Percentiles rank a stretch among this genome's conserved stretches.
Evolutionary conservation across 495 filamentous ascomycete species (phyloP).

Genomic region (Penicillium mononematosum): DNA sequence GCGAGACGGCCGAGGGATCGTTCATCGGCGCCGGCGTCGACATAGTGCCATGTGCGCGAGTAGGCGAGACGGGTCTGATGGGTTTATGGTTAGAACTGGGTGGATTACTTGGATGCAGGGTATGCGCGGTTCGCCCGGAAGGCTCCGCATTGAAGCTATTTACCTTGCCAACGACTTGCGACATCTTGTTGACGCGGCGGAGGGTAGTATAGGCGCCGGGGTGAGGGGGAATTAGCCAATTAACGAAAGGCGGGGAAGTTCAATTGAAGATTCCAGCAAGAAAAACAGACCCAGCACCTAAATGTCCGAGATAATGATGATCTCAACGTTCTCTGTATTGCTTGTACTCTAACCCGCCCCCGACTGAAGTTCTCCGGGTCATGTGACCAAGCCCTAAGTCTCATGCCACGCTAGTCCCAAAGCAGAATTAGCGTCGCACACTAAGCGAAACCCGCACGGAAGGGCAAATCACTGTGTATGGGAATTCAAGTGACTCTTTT

Average conservation of each 20-base stretch:
- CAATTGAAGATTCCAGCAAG: conserved; percentile 3
- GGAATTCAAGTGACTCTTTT: conserved; percentile 33
- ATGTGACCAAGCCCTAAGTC: conserved; percentile 36
- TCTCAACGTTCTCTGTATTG: conserved; percentile 20
- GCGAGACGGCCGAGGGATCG: conserved; percentile 79
- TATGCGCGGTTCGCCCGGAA: conserved; percentile 7
- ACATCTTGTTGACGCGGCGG: conserved; percentile 35
- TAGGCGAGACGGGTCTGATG: conserved; percentile 90
- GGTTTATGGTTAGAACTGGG: conserved; percentile 8
- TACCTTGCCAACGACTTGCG: conserved; percentile 50
- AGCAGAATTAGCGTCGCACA: conserved; percentile 27
- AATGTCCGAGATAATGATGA: conserved; percentile 17
- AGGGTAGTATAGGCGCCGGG: background rate
- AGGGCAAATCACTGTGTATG: conserved; percentile 35
- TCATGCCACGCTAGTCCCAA: conserved; percentile 12
- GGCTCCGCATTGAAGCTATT: conserved; percentile 15
- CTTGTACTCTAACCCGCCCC: conserved; percentile 9
- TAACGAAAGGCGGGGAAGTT: background rate
- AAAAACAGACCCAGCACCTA: background rate
- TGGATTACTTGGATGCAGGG: conserved; percentile 2
- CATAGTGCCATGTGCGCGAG: conserved; percentile 88
- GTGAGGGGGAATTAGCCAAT: background rate
- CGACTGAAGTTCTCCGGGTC: conserved; percentile 13
- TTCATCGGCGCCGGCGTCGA: conserved; percentile 63
- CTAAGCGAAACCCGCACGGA: conserved; percentile 53